A percentile compares a stretch with the other conserved stretches of the same genome.
These are phyloP conservation scores for Gentiana straminea DNA, from an alignment of 257 asterid species.

Conservation along the genomic window DNA sequence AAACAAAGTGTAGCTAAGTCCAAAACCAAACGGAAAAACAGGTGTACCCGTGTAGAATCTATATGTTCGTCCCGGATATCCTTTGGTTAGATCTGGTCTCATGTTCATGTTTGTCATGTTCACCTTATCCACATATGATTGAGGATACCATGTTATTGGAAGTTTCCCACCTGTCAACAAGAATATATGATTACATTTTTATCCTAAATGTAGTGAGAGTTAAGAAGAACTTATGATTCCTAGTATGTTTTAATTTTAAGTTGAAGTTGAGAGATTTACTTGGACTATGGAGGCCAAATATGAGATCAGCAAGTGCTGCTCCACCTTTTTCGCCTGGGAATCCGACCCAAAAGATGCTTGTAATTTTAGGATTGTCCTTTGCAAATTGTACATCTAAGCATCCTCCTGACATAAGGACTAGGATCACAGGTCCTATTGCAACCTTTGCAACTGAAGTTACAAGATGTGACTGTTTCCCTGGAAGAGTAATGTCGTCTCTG, in stretches of 20 bases:
- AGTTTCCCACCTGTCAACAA: slow-evolving; percentile 49
- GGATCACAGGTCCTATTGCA: slow-evolving; percentile 67
- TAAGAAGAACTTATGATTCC: no score
- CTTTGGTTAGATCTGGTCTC: slow-evolving; percentile 57
- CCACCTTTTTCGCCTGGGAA: slow-evolving; percentile 97
- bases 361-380: slow-evolving; percentile 47
- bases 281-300: slow-evolving; percentile 65
- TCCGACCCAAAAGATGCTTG: slow-evolving; percentile 86
- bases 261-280: slow-evolving; percentile 26
- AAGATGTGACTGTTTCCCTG: slow-evolving; percentile 67
- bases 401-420: slow-evolving; percentile 85
- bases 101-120: slow-evolving; percentile 78
- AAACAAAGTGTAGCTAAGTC: slow-evolving; percentile 48
- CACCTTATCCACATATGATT: slow-evolving; percentile 17
- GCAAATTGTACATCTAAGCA: slow-evolving; percentile 80
- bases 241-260: background rate
- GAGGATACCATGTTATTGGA: slow-evolving; percentile 97
- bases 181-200: background rate
- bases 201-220: no score
- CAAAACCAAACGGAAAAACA: slow-evolving; percentile 55
- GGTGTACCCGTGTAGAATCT: slow-evolving; percentile 74
- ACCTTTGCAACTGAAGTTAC: slow-evolving; percentile 54
- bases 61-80: slow-evolving; percentile 70
- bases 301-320: slow-evolving; percentile 64
- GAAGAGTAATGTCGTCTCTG: slow-evolving; percentile 60